Percentiles rank a stretch among this genome's conserved stretches.
Evolutionary conservation across 2,329 filamentous ascomycete species (phyloP).

Genomic region (Polytolypa hystricis): DNA sequence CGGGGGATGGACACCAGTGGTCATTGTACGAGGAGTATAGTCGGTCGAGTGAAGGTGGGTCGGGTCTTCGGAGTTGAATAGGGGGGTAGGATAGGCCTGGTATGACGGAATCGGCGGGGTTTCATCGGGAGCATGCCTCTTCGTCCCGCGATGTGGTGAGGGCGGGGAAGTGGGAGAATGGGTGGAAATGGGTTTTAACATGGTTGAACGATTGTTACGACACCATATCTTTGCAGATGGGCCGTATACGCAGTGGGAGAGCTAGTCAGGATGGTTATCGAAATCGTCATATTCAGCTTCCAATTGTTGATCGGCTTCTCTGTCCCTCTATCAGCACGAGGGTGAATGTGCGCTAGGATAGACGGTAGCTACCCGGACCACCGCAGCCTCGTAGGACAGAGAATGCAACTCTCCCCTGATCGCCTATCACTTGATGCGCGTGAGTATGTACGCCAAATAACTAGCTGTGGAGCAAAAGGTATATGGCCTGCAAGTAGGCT

Average conservation of each 20-base stretch:
- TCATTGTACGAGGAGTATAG: conserved; percentile 11
- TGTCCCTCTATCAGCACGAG: too few relatives aligned
- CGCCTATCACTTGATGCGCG: too few relatives aligned
- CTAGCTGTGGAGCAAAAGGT: too few relatives aligned
- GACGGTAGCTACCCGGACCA: too few relatives aligned
- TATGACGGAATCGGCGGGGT: conserved; percentile 11
- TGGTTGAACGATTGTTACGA: conserved; percentile 13
- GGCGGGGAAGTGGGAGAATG: conserved; percentile 19
- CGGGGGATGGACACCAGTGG: conserved; percentile 12
- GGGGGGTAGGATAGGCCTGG: conserved; percentile 9
- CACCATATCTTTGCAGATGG: conserved; percentile 1
- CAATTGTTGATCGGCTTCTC: too few relatives aligned
- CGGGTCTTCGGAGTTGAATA: conserved; percentile 10
- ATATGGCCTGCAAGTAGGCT: too few relatives aligned
- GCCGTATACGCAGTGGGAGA: background rate
- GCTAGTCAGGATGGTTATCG: background rate
- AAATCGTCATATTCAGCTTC: conserved; percentile 1
- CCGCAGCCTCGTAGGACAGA: too few relatives aligned
- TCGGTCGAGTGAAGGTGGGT: conserved; percentile 5
- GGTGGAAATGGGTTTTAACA: conserved; percentile 23
- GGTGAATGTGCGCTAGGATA: too few relatives aligned
- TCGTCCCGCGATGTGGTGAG: conserved; percentile 24
- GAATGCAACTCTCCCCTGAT: too few relatives aligned
- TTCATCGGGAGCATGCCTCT: conserved; percentile 25
- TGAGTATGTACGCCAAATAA: too few relatives aligned